Percentiles rank a stretch among this genome's conserved stretches.
These are phyloP conservation scores for Globisporangium viniferum DNA, from an alignment of 352 stramenopile genomes.

Conservation along the genomic window DNA sequence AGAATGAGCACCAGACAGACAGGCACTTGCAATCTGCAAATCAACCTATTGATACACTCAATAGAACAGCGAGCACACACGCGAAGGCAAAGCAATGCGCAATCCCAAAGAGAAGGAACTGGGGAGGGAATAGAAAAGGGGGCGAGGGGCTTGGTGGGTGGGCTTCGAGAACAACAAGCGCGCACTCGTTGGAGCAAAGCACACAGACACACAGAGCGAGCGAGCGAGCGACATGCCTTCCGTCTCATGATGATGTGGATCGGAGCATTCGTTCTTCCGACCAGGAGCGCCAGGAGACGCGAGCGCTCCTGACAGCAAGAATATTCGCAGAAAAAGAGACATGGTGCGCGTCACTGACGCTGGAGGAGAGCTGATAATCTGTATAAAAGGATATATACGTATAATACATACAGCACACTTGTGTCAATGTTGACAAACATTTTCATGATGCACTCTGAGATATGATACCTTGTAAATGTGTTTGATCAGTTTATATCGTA, in stretches of 20 bases:
- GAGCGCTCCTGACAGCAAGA: constrained; percentile 4
- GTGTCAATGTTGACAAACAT: too few relatives aligned
- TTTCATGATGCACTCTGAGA: too few relatives aligned
- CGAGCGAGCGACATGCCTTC: background rate
- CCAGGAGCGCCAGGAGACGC: background rate
- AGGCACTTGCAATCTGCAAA: background rate
- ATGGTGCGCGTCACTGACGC: background rate
- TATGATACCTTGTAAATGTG: background rate
- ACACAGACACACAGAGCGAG: background rate
- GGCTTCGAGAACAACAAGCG: constrained; percentile 11
- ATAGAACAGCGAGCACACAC: background rate
- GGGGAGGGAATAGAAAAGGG: constrained; percentile 5
- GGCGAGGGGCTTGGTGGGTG: background rate
- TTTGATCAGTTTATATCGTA: background rate
- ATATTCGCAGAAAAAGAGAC: constrained; percentile 13
- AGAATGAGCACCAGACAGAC: constrained; percentile 2
- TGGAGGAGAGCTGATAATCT: background rate
- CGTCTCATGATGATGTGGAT: background rate
- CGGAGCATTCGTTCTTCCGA: constrained; percentile 10
- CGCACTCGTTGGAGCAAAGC: background rate
- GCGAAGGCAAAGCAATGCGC: background rate
- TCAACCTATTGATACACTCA: background rate
- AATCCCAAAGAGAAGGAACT: background rate
- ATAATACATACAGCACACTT: too few relatives aligned
- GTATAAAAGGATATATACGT: background rate